These are phyloP conservation scores for Lenwebbia sp. DNA, from an alignment of 345 rosid genomes.

Conservation along the genomic window DNA sequence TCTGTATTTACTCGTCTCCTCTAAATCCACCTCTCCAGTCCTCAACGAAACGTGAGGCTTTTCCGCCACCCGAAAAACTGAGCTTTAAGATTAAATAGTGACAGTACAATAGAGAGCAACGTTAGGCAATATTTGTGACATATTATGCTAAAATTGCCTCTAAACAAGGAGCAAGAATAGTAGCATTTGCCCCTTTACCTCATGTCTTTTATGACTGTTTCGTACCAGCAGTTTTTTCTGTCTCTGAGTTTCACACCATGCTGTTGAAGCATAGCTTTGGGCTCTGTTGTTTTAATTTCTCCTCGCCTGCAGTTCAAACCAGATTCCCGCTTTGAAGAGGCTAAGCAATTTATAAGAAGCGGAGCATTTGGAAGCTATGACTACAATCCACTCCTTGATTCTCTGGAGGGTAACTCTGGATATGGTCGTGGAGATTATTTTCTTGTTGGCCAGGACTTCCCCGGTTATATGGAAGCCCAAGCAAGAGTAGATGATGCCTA, in stretches of 20 bases:
- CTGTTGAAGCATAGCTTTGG: background rate
- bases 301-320: slow-evolving; percentile 63
- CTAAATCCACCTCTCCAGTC: background rate
- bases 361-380: slow-evolving; percentile 89
- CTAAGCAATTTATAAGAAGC: slow-evolving; percentile 73
- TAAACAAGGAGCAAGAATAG: background rate
- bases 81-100: background rate
- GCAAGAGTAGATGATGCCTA: slow-evolving; percentile 75
- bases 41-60: background rate
- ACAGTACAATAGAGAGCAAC: background rate
- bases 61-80: background rate
- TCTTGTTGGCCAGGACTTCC: slow-evolving; percentile 86
- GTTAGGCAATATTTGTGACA: background rate
- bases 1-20: background rate
- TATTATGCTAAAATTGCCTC: background rate
- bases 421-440: slow-evolving; percentile 94
- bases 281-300: background rate
- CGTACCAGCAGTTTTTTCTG: background rate
- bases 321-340: slow-evolving; percentile 93
- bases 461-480: slow-evolving; percentile 81
- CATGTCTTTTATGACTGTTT: background rate
- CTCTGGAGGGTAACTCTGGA: slow-evolving; percentile 88
- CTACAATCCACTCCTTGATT: slow-evolving; percentile 83
- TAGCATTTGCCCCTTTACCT: background rate
- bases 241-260: background rate